phyloP scores from a whole-genome alignment of 2,329 filamentous ascomycete species.

The Paecilomyces formosus region DNA sequence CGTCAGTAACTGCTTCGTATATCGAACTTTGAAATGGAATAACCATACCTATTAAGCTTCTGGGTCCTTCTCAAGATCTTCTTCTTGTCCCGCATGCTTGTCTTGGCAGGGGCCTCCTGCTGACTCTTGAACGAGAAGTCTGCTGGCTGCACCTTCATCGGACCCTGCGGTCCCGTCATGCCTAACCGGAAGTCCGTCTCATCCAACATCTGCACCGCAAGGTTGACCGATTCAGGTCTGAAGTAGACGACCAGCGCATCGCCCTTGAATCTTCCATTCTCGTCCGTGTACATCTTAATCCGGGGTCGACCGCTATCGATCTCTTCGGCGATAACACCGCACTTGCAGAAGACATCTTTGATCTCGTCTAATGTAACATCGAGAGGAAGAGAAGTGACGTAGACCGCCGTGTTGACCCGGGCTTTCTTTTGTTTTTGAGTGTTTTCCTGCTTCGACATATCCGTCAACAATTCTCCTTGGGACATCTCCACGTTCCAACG shows the following conservation, averaged over 20 bases:
- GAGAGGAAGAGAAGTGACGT: slow-evolving; percentile 76
- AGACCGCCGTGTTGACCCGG: slow-evolving; percentile 78
- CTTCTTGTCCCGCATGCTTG: slow-evolving; percentile 63
- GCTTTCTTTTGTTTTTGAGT: slow-evolving; percentile 35
- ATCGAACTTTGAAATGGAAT: neutral
- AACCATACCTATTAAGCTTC: slow-evolving; percentile 63
- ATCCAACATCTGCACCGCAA: slow-evolving; percentile 47
- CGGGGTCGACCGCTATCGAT: slow-evolving; percentile 81
- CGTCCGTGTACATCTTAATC: slow-evolving; percentile 87
- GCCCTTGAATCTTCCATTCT: slow-evolving; percentile 79
- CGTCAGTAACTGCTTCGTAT: slow-evolving; percentile 10
- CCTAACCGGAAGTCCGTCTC: slow-evolving; percentile 64
- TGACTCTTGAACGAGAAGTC: slow-evolving; percentile 89
- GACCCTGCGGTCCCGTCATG: slow-evolving; percentile 45
- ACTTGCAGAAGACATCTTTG: slow-evolving; percentile 76
- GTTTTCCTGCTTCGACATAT: slow-evolving; percentile 12
- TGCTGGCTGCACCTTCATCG: slow-evolving; percentile 74
- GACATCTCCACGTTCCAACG: neutral
- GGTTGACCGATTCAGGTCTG: slow-evolving; percentile 83
- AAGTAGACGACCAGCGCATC: slow-evolving; percentile 92
- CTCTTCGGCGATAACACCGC: slow-evolving; percentile 86
- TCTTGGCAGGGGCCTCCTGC: slow-evolving; percentile 53
- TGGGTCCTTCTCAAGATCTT: slow-evolving; percentile 90
- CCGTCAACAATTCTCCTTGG: neutral
- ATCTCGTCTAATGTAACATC: slow-evolving; percentile 78